Evolutionary conservation across 768 basidiomycete genomes (phyloP).

Genomic region (Hirschioporus abietinus): DNA sequence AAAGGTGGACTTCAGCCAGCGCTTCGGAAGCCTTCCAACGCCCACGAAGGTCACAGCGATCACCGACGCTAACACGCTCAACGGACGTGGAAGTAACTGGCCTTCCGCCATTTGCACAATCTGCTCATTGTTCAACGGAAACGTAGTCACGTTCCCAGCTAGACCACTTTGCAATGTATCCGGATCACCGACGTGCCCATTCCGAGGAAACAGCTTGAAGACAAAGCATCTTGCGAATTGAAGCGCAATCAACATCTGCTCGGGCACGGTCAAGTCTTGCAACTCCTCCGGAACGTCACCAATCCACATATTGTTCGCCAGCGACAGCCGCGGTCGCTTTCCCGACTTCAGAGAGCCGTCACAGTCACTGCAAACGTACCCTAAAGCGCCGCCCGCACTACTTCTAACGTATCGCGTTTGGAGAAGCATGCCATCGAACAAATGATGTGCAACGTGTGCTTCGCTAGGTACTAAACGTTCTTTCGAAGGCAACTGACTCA

Average conservation of each 20-base stretch:
- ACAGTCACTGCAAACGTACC: neutral
- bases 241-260: slow-evolving; percentile 30
- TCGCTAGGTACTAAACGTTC: no score
- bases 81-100: slow-evolving; percentile 27
- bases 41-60: slow-evolving; percentile 34
- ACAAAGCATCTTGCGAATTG: slow-evolving; percentile 28
- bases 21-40: slow-evolving; percentile 19
- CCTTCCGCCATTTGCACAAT: slow-evolving; percentile 30
- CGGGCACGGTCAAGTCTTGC: slow-evolving; percentile 26
- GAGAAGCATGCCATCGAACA: no score
- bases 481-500: no score
- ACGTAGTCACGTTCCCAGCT: slow-evolving; percentile 31
- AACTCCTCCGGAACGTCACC: slow-evolving; percentile 28
- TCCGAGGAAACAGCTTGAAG: slow-evolving; percentile 33
- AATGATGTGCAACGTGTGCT: no score
- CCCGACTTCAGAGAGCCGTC: neutral
- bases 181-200: slow-evolving; percentile 5
- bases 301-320: slow-evolving; percentile 37
- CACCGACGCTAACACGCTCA: slow-evolving; percentile 24
- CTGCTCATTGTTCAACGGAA: slow-evolving; percentile 20
- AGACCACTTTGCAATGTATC: slow-evolving; percentile 23
- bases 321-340: slow-evolving; percentile 18
- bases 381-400: no score
- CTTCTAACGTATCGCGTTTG: no score
- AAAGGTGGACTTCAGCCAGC: slow-evolving; percentile 26